phyloP scores from a whole-genome alignment of 345 rosid species.

The Linum tenue region DNA sequence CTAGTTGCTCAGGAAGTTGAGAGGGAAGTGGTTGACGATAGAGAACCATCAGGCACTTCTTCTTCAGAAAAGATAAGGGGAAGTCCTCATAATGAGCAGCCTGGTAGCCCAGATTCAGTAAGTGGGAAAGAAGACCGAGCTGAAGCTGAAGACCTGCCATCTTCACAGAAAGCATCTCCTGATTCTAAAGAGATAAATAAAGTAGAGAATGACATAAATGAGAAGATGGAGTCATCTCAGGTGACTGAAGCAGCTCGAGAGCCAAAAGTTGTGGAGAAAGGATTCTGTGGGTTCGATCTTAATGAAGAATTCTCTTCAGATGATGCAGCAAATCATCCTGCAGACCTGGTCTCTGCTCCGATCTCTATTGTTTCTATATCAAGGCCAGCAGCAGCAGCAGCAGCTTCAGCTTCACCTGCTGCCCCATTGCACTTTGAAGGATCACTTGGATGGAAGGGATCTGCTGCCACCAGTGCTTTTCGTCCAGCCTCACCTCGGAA shows the following conservation, averaged over 20 bases:
- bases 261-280: constrained; percentile 45
- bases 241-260: constrained; percentile 46
- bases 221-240: constrained; percentile 41
- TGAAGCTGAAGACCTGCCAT: constrained; percentile 29
- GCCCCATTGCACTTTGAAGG: constrained; percentile 62
- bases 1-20: constrained; percentile 90
- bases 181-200: constrained; percentile 28
- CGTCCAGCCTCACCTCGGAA: constrained; percentile 57
- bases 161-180: constrained; percentile 29
- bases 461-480: constrained; percentile 70
- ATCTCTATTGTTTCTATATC: constrained; percentile 55
- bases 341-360: constrained; percentile 33
- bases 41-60: constrained; percentile 55
- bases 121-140: constrained; percentile 21
- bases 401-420: constrained; percentile 43
- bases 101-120: constrained; percentile 39
- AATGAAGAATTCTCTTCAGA: constrained; percentile 73
- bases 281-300: constrained; percentile 63
- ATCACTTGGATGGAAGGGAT: constrained; percentile 61
- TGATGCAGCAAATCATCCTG: constrained; percentile 43
- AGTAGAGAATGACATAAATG: constrained; percentile 33
- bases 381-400: constrained; percentile 39
- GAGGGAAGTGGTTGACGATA: constrained; percentile 57
- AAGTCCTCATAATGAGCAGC: constrained; percentile 30
- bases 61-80: constrained; percentile 43